Evolutionary conservation across 305 asterid genomes (phyloP), one percentile per base, ranked within the genome.

Genomic region (Fraxinus sp.): DNA sequence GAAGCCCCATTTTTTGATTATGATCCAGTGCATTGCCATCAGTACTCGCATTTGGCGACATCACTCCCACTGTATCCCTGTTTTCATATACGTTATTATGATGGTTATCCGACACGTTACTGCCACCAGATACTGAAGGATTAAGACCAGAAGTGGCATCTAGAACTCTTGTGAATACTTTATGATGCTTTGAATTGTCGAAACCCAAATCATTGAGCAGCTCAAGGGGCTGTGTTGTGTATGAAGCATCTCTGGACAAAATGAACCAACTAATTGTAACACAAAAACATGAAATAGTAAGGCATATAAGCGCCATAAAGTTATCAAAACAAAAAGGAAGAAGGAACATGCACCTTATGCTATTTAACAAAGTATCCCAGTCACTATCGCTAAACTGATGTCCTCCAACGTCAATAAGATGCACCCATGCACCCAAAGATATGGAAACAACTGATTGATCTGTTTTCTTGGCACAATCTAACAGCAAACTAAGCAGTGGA

Each of bases 371-470:
- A 86, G 98, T 97, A 87, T 97, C 94, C 99, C 99, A 97, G 84
- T 95, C 99, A 37, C 79, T 78, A 83, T 92, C 93, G 86, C 97
- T 97, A 87, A 97, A 97, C 85, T 97, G 99, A 89, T 93, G 98
- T 77, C 99, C 99, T 85, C 99, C 99, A 89, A 93, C 98, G 86
- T 97, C 99, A 83, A 91, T 89, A 85, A 97, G 98, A 90, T 97
- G 98, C 89, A 95, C 98, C 79, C 95, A 85, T 82, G 98, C 99
- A 86, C 97, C 98, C 86, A 97, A 84, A 82, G 99, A 97, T 83
- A 97, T 91, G 82, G 99, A 91, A 86, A 91, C 98, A 80, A 97
- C 98, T 73, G 98, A 88, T 74, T 97, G 98, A 91, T 97, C 98
- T 13, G 95, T 83, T 89, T 94, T 93, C 92, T 97, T 95, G 87